These are phyloP conservation scores for Syncephalis plumigaleata DNA, from an alignment of 371 early-diverging fungal species.

Conservation along the genomic window DNA sequence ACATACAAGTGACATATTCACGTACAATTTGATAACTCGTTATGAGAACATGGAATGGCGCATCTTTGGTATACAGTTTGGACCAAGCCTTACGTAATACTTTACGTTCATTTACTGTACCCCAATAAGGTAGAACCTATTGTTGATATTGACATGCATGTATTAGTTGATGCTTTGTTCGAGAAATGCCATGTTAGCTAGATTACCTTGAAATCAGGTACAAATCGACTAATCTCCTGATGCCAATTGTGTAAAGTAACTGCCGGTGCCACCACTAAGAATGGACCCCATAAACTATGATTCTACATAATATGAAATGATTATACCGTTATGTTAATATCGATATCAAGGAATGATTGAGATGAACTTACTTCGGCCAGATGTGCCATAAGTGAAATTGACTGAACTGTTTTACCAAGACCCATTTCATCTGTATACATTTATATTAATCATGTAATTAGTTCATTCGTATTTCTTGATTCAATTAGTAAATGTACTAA, in stretches of 20 bases:
- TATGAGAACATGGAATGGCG: conserved; percentile 83
- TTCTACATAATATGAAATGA: conserved; percentile 1
- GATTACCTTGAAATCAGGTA: conserved; percentile 63
- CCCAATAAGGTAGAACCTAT: conserved; percentile 75
- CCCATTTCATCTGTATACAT: conserved; percentile 9
- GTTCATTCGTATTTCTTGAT: background rate
- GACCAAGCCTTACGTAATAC: conserved; percentile 71
- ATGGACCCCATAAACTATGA: conserved; percentile 91
- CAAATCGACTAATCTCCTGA: conserved; percentile 83
- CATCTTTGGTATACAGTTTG: conserved; percentile 53
- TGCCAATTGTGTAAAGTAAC: conserved; percentile 97
- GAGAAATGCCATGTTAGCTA: conserved; percentile 1
- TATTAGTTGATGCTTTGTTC: background rate
- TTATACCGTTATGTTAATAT: too few relatives aligned
- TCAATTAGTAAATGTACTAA: conserved; percentile 12
- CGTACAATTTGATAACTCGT: conserved; percentile 83
- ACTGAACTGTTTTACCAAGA: conserved; percentile 77
- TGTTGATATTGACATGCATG: conserved; percentile 6
- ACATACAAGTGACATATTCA: background rate
- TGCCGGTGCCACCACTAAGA: conserved; percentile 89
- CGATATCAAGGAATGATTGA: conserved; percentile 2
- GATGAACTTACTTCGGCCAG: conserved; percentile 39
- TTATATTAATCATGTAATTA: background rate
- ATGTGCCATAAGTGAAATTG: conserved; percentile 84
- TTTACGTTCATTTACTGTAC: conserved; percentile 77